phyloP scores from a whole-genome alignment of 495 filamentous ascomycete genomes.

The Aspergillus cavernicola region DNA sequence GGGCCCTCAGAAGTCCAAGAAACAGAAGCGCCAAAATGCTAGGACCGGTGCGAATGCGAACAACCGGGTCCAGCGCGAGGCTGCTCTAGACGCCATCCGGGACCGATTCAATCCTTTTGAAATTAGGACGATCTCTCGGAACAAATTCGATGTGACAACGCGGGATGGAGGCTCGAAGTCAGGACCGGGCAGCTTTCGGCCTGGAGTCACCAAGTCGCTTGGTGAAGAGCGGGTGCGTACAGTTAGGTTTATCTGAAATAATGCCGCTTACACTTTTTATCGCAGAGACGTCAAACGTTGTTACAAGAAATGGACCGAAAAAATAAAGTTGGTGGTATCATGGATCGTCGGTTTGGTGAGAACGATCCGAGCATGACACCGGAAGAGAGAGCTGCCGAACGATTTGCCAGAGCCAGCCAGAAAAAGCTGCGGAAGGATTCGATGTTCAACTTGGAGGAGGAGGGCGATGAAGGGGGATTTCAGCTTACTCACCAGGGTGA shows the following conservation, averaged over 20 bases:
- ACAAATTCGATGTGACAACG: slow-evolving; percentile 74
- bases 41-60: slow-evolving; percentile 57
- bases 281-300: slow-evolving; percentile 71
- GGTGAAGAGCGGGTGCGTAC: slow-evolving; percentile 77
- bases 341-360: slow-evolving; percentile 94
- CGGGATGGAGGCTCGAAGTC: slow-evolving; percentile 45
- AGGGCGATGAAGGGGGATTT: slow-evolving; percentile 50
- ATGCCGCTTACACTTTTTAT: slow-evolving; percentile 14
- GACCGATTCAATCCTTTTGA: slow-evolving; percentile 98
- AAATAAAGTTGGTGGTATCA: slow-evolving; percentile 86
- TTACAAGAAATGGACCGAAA: slow-evolving; percentile 79
- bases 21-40: slow-evolving; percentile 72
- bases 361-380: slow-evolving; percentile 90
- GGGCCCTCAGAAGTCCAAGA: slow-evolving; percentile 86
- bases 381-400: slow-evolving; percentile 87
- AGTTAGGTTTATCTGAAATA: background rate
- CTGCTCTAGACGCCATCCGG: slow-evolving; percentile 76
- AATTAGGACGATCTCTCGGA: slow-evolving; percentile 65
- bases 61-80: slow-evolving; percentile 68
- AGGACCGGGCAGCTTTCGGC: slow-evolving; percentile 55
- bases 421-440: slow-evolving; percentile 63
- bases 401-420: slow-evolving; percentile 83
- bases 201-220: slow-evolving; percentile 76
- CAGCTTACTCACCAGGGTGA: slow-evolving; percentile 82
- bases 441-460: slow-evolving; percentile 88